Evolutionary conservation across 2,329 filamentous ascomycete species (phyloP), one percentile per base, ranked within the genome.

Genomic region (Penicillium sp.): DNA sequence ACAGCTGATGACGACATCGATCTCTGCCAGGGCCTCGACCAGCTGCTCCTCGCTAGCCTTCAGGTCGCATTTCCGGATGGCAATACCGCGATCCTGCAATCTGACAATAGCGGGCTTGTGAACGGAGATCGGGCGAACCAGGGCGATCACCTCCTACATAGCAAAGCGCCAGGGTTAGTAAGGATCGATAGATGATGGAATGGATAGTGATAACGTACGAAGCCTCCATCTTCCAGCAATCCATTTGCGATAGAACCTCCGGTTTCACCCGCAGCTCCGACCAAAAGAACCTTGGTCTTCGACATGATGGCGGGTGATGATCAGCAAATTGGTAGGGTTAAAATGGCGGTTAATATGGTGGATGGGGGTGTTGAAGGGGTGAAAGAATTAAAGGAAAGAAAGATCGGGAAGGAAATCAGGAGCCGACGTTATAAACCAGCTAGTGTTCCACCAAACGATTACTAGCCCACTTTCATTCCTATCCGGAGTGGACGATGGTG

Each of bases 41-140:
- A 84, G 71, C 1, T 76, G 67, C 4, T 79, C 74, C 35, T 77
- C 69, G 1, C 76, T 63, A 3, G 72, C 76, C 42, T 66, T 69
- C 16, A 83, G 67, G 59, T 84, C 80, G 21, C 70, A 71, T 14
- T 74, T 61, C 21, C 77, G 73, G 51, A 83, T 68, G 19, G 75
- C 68, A 21, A 84, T 68, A 3, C 81, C 80, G 8, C 70, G 73
- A 3, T 74, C 67, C 59, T 71, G 62, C 21, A 85, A 70, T 0
- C 66, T 67, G 3, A 69, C 52, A 37, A 78, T 75, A 16, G 74
- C 74, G 3, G 79, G 76, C 52, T 82, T 85, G 22, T 76, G 62
- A n/a, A 78, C 61, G 1, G 82, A 84, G 3, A 72, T 63, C 9
- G 77, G 75, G 19, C 82, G 78, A 8, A 78, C 71, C 13, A 85